Evolutionary conservation across 257 asterid species (phyloP), one percentile per base, ranked within the genome.

Genomic region (Leptodermis oblonga): DNA sequence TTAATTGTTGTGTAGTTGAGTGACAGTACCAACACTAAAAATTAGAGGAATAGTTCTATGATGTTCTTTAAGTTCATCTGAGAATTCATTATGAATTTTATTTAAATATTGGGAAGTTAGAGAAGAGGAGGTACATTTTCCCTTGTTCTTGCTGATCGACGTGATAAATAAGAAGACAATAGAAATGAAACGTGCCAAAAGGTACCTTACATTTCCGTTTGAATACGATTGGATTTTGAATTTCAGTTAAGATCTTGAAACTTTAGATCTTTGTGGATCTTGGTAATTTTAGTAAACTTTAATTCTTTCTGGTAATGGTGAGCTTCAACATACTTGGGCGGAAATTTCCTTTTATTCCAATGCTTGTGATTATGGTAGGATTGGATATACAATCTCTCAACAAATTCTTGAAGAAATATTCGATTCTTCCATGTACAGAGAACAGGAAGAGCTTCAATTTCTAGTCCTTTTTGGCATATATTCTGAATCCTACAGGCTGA

Each of bases 151-250:
- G 13, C 22, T 12, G 20, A 41, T 10, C 10, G n/a, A 52, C 17
- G 17, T 12, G 33, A 30, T 56, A 30, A n/a, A 30, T 5, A 13
- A 22, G 7, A 9, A 7, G 20, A 64, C 4, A 12, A 7, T 25
- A 43, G 9, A 23, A 56, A 8, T 42, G 15, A 93, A 93, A 72
- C 89, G 96, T 45, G 99, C 97, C 72, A 93, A 93, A 79, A 89
- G 99, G 99, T 90, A 49, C 20, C 3, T 26, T 37, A 64, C 11
- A 7, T 18, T 30, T 14, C 28, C 20, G n/a, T n/a, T n/a, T n/a
- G n/a, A 14, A 26, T 39, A 37, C 9, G 45, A n/a, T 51, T 8
- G 25, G 54, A 71, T 28, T 17, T 7, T 31, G 15, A 59, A 31
- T 59, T 28, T 73, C 8, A 59, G 15, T 31, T 25, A 71, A 61